These are phyloP conservation scores for Entelexis paramagnoliae DNA, from an alignment of 1,139 yeast genomes.

Conservation along the genomic window DNA sequence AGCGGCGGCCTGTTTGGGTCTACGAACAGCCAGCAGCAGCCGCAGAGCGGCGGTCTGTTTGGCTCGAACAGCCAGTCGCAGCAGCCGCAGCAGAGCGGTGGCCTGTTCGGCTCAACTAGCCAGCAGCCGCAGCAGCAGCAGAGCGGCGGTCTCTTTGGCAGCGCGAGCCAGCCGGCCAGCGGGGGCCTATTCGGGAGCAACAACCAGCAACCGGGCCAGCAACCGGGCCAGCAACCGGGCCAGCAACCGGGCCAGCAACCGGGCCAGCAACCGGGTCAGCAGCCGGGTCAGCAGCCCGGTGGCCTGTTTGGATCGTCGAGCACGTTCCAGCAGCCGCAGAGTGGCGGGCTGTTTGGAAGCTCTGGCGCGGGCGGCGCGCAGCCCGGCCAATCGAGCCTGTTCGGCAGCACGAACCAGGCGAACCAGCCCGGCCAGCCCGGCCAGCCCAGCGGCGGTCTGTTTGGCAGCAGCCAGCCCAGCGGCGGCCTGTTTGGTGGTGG, in stretches of 20 bases:
- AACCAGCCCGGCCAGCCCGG: too few relatives aligned
- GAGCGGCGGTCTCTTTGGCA: slow-evolving; percentile 5
- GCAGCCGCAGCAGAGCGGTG: slow-evolving; percentile 4
- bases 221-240: too few relatives aligned
- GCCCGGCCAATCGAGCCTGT: too few relatives aligned
- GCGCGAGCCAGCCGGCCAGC: background rate
- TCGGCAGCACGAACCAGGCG: too few relatives aligned
- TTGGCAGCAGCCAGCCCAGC: background rate
- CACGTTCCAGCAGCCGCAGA: background rate
- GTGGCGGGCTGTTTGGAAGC: background rate
- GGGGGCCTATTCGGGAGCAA: slow-evolving; percentile 10
- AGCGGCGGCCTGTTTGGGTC: slow-evolving; percentile 11
- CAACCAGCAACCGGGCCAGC: background rate
- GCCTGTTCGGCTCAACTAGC: slow-evolving; percentile 2
- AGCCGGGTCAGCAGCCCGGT: background rate
- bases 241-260: too few relatives aligned
- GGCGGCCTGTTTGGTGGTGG: background rate
- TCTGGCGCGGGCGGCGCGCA: too few relatives aligned
- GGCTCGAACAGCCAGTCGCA: too few relatives aligned
- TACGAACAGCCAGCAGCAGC: background rate
- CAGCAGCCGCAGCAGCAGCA: slow-evolving; percentile 1
- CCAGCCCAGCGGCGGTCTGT: background rate
- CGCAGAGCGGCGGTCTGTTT: slow-evolving; percentile 3
- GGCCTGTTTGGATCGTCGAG: slow-evolving; percentile 4
- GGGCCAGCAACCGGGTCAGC: slow-evolving; percentile 2